Conservation (phyloP, 495 filamentous ascomycete species). For the Penicillium longicatenatum region DNA sequence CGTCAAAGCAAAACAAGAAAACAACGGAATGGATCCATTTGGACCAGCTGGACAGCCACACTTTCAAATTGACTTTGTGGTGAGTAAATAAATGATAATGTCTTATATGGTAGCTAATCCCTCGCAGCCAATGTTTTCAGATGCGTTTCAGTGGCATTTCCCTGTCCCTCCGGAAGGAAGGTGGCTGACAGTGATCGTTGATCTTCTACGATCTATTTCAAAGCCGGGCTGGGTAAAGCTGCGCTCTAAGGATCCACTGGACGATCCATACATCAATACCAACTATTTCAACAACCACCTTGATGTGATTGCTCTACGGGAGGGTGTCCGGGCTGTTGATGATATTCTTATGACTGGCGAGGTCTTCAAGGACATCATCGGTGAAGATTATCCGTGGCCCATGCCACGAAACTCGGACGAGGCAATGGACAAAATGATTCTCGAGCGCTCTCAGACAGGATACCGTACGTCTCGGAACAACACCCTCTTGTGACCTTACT, state of each 20-base stretch:
- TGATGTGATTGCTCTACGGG: constrained; percentile 52
- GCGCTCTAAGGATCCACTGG: constrained; percentile 26
- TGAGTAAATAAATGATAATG: neutral
- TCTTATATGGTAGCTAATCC: neutral
- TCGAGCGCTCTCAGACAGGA: constrained; percentile 54
- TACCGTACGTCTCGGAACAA: constrained; percentile 31
- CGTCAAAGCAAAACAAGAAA: constrained; percentile 40
- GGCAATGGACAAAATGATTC: constrained; percentile 53
- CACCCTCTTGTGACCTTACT: neutral
- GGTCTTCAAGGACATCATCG: constrained; percentile 53
- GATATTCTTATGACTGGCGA: constrained; percentile 53
- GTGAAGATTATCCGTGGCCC: constrained; percentile 53
- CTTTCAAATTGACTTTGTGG: constrained; percentile 53
- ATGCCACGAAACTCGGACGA: constrained; percentile 54
- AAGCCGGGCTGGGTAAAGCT: constrained; percentile 55
- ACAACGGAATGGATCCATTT: constrained; percentile 27
- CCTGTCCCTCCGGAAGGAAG: constrained; percentile 45
- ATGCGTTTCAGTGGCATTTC: constrained; percentile 60
- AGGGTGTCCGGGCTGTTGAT: constrained; percentile 51
- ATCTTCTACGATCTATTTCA: constrained; percentile 52
- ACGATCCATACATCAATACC: constrained; percentile 47
- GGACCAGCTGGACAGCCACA: constrained; percentile 50
- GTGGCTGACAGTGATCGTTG: constrained; percentile 54
- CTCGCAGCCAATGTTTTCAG: constrained; percentile 20
- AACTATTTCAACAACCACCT: constrained; percentile 48